Conservation (phyloP, 1,139 yeast genomes). For the Kodamaea fungicola region DNA sequence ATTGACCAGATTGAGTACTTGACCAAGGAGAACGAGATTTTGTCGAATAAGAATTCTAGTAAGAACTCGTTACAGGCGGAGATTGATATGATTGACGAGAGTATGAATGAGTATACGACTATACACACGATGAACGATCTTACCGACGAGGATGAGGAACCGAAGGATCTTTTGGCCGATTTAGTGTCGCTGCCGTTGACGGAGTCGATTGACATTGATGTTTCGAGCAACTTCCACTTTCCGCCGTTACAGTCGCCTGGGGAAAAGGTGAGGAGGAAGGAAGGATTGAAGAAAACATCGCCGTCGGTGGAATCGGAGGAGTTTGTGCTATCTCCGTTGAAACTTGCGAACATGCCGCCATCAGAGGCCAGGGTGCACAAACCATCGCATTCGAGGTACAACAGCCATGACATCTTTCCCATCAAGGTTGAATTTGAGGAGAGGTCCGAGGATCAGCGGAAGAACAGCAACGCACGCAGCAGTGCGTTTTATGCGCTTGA, state of each 20-base stretch:
- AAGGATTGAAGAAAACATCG: slow-evolving; percentile 7
- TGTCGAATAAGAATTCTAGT: slow-evolving; percentile 13
- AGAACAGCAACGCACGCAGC: slow-evolving; percentile 14
- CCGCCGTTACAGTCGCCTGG: slow-evolving; percentile 13
- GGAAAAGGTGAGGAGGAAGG: too few species aligned
- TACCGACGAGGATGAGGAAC: slow-evolving; percentile 19
- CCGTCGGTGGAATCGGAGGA: slow-evolving; percentile 25
- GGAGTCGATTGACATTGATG: slow-evolving; percentile 11
- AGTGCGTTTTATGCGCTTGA: slow-evolving; percentile 24
- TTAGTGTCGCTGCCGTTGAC: not conserved
- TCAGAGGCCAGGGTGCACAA: slow-evolving; percentile 27
- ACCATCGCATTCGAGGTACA: slow-evolving; percentile 39
- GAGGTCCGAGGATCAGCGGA: slow-evolving; percentile 7
- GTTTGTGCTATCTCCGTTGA: slow-evolving; percentile 45
- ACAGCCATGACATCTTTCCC: slow-evolving; percentile 44
- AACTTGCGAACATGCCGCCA: slow-evolving; percentile 23
- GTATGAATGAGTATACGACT: slow-evolving; percentile 15
- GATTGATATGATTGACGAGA: slow-evolving; percentile 10
- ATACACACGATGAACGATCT: slow-evolving; percentile 24
- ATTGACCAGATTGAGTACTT: slow-evolving; percentile 54
- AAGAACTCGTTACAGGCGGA: slow-evolving; percentile 10
- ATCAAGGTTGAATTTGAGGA: slow-evolving; percentile 45
- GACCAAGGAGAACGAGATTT: slow-evolving; percentile 37
- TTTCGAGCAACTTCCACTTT: slow-evolving; percentile 24
- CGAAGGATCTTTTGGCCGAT: not conserved